Evolutionary conservation across 768 basidiomycete genomes (phyloP).

Genomic region (Calocera viscosa): DNA sequence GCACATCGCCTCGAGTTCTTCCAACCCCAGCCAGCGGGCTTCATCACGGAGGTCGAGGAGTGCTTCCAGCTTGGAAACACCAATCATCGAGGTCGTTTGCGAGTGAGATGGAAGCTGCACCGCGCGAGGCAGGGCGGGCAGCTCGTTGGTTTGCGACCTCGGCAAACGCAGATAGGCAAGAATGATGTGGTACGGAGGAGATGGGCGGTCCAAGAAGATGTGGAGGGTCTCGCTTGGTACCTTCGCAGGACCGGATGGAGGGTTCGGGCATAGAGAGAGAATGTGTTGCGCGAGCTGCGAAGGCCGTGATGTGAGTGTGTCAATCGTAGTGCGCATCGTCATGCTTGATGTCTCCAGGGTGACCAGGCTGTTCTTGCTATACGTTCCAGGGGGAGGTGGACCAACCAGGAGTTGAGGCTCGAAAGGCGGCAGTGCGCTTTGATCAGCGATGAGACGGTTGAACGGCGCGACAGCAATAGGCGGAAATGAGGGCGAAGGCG

Average conservation of each 20-base stretch:
- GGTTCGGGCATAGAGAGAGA: conserved; percentile 11
- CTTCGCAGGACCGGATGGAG: conserved; percentile 26
- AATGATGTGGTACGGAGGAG: conserved; percentile 64
- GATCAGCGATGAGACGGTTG: neutral
- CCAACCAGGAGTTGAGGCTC: conserved; percentile 53
- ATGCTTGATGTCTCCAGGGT: conserved; percentile 61
- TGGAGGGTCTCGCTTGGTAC: conserved; percentile 40
- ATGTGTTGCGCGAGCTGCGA: conserved; percentile 54
- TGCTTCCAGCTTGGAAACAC: conserved; percentile 40
- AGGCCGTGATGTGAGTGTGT: conserved; percentile 53
- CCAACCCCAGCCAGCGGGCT: conserved; percentile 59
- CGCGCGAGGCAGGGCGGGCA: conserved; percentile 46
- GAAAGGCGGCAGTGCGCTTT: conserved; percentile 39
- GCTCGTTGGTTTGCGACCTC: conserved; percentile 25
- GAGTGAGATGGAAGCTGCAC: conserved; percentile 35
- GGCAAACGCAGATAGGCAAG: conserved; percentile 54
- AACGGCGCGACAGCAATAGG: neutral
- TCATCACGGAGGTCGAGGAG: conserved; percentile 71
- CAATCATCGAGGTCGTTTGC: neutral
- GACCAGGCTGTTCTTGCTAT: conserved; percentile 49
- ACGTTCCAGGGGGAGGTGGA: conserved; percentile 30
- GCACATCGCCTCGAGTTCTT: conserved; percentile 52
- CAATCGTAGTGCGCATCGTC: conserved; percentile 52
- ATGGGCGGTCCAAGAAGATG: conserved; percentile 68
- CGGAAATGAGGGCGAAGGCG: neutral